Evolutionary conservation across 768 basidiomycete species (phyloP).

Genomic region (Strobilomyces confusus): DNA sequence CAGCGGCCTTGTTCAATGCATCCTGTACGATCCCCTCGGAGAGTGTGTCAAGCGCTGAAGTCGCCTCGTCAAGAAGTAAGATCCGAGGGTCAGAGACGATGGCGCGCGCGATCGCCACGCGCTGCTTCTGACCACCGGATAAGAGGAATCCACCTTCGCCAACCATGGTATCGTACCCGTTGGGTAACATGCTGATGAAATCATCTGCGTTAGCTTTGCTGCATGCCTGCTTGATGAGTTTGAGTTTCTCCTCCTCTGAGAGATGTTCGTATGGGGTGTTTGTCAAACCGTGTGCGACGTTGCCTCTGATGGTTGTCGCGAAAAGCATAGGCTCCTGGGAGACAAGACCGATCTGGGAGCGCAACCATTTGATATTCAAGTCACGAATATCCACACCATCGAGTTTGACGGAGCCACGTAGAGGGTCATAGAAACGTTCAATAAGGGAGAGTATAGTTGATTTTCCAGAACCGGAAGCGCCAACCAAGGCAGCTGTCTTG

Average conservation of each 20-base stretch:
- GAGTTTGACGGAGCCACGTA: constrained; percentile 54
- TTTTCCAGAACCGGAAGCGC: constrained; percentile 77
- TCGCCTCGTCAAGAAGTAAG: constrained; percentile 86
- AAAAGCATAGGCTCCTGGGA: constrained; percentile 87
- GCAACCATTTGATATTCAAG: constrained; percentile 81
- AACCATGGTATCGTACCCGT: constrained; percentile 82
- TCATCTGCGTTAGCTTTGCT: constrained; percentile 87
- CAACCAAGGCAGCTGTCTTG: constrained; percentile 74
- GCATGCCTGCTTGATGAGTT: constrained; percentile 77
- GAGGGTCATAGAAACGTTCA: constrained; percentile 87
- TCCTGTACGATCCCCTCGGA: constrained; percentile 88
- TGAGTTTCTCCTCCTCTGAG: constrained; percentile 69
- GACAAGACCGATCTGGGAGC: constrained; percentile 83
- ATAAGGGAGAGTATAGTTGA: constrained; percentile 75
- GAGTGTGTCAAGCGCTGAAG: constrained; percentile 85
- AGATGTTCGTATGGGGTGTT: constrained; percentile 64
- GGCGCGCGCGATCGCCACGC: constrained; percentile 85
- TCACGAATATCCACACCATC: constrained; percentile 73
- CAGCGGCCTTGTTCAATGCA: constrained; percentile 81
- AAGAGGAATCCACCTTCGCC: constrained; percentile 86
- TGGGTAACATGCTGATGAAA: constrained; percentile 78
- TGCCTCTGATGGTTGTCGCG: constrained; percentile 75
- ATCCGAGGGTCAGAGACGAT: constrained; percentile 83
- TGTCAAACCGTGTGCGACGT: constrained; percentile 84
- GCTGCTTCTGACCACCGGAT: constrained; percentile 84